phyloP scores from a whole-genome alignment of 768 basidiomycete genomes.

The Leccinum disarticulatum region DNA sequence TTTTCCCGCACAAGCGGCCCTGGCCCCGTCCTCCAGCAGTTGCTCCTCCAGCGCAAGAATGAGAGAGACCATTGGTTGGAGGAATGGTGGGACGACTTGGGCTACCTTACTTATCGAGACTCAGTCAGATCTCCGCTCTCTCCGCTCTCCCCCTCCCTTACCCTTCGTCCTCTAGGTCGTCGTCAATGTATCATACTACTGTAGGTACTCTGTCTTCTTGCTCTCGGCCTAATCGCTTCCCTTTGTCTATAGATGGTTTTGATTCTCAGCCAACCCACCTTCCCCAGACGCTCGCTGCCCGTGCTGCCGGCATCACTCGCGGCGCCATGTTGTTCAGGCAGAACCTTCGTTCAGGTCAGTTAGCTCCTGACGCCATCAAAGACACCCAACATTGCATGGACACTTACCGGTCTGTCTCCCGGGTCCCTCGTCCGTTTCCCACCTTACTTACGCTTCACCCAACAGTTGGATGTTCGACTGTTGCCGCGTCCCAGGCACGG shows the following conservation, averaged over 20 bases:
- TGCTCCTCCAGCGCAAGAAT: slow-evolving; percentile 55
- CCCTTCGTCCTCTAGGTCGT: slow-evolving; percentile 55
- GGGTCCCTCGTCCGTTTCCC: neutral
- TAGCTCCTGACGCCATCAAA: slow-evolving; percentile 64
- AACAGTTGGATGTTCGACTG: slow-evolving; percentile 91
- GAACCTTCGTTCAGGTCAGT: slow-evolving; percentile 60
- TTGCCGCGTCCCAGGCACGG: slow-evolving; percentile 71
- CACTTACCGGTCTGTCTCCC: slow-evolving; percentile 60
- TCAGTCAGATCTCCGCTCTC: slow-evolving; percentile 48
- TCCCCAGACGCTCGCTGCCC: slow-evolving; percentile 53
- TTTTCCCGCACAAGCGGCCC: slow-evolving; percentile 46
- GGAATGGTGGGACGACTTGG: slow-evolving; percentile 91
- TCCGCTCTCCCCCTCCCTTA: neutral
- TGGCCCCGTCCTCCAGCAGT: slow-evolving; percentile 59
- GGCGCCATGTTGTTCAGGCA: slow-evolving; percentile 74
- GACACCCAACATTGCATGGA: slow-evolving; percentile 84
- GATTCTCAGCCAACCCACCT: slow-evolving; percentile 62
- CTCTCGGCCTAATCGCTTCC: neutral
- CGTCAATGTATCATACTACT: slow-evolving; percentile 94
- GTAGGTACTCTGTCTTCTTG: slow-evolving; percentile 41
- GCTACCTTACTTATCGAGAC: slow-evolving; percentile 83
- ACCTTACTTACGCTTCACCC: neutral
- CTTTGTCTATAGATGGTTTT: slow-evolving; percentile 63
- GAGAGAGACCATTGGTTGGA: slow-evolving; percentile 81
- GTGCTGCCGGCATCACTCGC: slow-evolving; percentile 72